Base-by-base conservation (phyloP, 2,329 filamentous ascomycete genomes). In the Aureobasidium sp. region DNA sequence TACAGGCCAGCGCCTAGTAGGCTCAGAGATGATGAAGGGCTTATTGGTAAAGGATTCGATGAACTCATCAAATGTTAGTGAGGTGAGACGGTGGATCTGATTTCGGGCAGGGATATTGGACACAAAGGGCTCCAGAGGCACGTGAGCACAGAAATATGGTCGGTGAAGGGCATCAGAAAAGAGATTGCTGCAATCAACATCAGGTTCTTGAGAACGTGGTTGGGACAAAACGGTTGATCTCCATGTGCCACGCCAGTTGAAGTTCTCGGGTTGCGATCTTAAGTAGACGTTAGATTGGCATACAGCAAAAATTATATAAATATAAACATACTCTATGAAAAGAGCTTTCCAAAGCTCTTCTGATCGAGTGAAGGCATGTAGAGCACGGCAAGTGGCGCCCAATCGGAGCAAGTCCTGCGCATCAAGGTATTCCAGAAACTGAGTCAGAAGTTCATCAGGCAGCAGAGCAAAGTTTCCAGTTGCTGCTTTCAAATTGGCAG, bases 101-200 rank as follows among this genome's bases (percentile, higher is more conserved):
- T 97, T 97, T 41, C 77, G 74, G 37, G 75, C 68, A 2, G 92
- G 92, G 41, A 97, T 96, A 56, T 83, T 84, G 27, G 79, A 79
- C 9, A 85, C 82, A 72, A 87, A 96, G 2, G 84, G 82, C 7
- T 78, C 73, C 44, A 96, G 76, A 1, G 82, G 75, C 32, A 92
- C 86, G 71, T 96, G 85, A 50, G 90, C 88, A 77, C 93, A 97
- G 67, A 90, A 87, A 73, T 95, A 97, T 0, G 93, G 93, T 10
- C 92, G 85, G 74, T 97, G 90, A 27, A 97, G 81, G 8, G 89
- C 86, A 74, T 99, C 93, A 15, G 93, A 97, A 74, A 90, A 97
- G 57, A 97, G 85, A 69, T 86, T 84, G 57, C 82, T 82, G 75
- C 92, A 96, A 67, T 88, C 82, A 39, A 96, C 78, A 13, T 75